Percentiles rank a stretch among this genome's conserved stretches.
Evolutionary conservation across 1,284 basidiomycete genomes (phyloP).

Genomic region (Ceratobasidium sp.): DNA sequence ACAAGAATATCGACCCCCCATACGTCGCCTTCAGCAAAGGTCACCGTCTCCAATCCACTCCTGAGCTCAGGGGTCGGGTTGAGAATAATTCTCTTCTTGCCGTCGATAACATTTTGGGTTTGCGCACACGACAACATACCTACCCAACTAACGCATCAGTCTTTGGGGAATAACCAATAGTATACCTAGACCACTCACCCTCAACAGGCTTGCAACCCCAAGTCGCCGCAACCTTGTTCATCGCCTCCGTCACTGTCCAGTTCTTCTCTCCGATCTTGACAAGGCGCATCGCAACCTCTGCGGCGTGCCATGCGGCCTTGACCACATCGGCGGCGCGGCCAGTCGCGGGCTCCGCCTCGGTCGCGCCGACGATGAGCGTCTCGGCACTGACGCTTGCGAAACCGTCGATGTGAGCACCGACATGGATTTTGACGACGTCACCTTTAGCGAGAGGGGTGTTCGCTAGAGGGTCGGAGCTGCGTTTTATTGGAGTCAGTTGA

Average conservation of each 20-base stretch:
- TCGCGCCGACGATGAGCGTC: slow-evolving; percentile 87
- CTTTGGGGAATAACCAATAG: not conserved
- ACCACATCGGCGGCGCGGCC: slow-evolving; percentile 90
- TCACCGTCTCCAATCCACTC: slow-evolving; percentile 83
- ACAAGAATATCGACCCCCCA: slow-evolving; percentile 96
- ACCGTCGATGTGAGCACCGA: slow-evolving; percentile 97
- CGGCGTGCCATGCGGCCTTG: slow-evolving; percentile 92
- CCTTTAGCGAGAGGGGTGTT: slow-evolving; percentile 78
- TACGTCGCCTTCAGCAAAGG: slow-evolving; percentile 94
- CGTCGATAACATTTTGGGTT: slow-evolving; percentile 92
- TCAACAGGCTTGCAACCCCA: slow-evolving; percentile 91
- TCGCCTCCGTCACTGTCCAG: slow-evolving; percentile 91
- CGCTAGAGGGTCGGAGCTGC: slow-evolving; percentile 76
- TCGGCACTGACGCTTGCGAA: slow-evolving; percentile 91
- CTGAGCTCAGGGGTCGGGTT: slow-evolving; percentile 88
- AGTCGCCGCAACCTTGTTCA: slow-evolving; percentile 75
- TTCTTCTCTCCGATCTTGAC: slow-evolving; percentile 93
- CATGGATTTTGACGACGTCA: slow-evolving; percentile 95
- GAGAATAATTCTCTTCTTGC: slow-evolving; percentile 94
- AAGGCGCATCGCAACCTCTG: slow-evolving; percentile 88
- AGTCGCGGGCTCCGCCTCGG: slow-evolving; percentile 76
- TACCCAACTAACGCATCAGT: slow-evolving; percentile 51
- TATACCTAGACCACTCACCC: slow-evolving; percentile 62
- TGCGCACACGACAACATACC: slow-evolving; percentile 94
- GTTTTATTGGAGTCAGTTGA: not conserved